Evolutionary conservation across 75 land plant genomes (phyloP).

Genomic region (Cunninghamia lanceolata): DNA sequence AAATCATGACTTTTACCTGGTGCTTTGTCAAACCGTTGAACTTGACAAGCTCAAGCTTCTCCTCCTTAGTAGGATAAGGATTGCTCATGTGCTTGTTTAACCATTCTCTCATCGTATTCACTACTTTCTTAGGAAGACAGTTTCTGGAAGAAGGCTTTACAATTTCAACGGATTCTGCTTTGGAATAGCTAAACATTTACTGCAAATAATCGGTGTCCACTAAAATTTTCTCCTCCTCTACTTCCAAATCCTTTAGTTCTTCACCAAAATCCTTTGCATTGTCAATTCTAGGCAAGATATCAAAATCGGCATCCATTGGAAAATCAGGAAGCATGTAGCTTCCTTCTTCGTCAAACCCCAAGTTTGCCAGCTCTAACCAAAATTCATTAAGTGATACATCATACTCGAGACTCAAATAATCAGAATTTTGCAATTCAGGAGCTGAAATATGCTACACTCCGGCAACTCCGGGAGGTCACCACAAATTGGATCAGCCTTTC

Average conservation of each 20-base stretch:
- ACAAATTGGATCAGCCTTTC: not conserved
- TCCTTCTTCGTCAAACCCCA: not conserved
- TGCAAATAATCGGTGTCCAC: no score
- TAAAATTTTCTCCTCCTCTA: not conserved
- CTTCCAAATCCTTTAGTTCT: not conserved
- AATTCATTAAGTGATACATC: not conserved
- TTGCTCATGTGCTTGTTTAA: not conserved
- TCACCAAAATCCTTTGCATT: not conserved
- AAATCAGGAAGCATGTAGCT: not conserved
- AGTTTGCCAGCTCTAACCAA: not conserved
- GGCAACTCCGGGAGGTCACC: not conserved
- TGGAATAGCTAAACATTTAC: not conserved
- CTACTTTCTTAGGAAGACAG: not conserved
- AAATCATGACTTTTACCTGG: not conserved
- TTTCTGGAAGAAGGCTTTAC: not conserved
- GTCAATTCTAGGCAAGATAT: not conserved
- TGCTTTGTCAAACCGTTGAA: not conserved
- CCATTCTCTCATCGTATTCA: not conserved
- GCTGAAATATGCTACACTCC: no score
- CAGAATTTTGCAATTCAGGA: not conserved
- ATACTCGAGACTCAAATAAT: not conserved
- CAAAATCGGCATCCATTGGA: not conserved
- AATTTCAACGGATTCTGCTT: not conserved
- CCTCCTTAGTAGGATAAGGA: slow-evolving; percentile 5
- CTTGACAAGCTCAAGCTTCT: slow-evolving; percentile 11